Evolutionary conservation across 2,329 filamentous ascomycete genomes (phyloP).

Genomic region (Colletotrichum siamense): DNA sequence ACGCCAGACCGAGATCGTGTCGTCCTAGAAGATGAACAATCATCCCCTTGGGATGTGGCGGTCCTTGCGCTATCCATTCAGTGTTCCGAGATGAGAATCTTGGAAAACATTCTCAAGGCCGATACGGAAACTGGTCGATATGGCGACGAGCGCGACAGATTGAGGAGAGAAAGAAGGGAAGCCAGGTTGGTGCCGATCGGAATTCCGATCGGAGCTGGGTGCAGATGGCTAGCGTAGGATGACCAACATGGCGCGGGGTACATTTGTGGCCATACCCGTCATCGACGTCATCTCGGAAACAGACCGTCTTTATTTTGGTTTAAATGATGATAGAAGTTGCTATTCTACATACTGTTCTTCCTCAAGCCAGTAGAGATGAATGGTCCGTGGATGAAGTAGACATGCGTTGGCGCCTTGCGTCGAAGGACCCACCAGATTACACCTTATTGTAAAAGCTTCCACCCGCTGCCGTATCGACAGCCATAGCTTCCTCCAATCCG

Average conservation of each 20-base stretch:
- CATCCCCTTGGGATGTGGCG: not conserved
- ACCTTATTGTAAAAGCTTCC: not conserved
- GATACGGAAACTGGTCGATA: not conserved
- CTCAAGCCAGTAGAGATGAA: not conserved
- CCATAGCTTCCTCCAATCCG: not conserved
- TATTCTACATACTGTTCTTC: not conserved
- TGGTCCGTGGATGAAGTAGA: not conserved
- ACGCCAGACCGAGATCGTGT: not conserved
- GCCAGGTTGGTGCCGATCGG: not conserved
- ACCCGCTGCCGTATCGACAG: not conserved
- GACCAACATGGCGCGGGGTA: not conserved
- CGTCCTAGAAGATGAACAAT: not conserved
- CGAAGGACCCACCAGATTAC: not conserved
- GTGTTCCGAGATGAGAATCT: not conserved
- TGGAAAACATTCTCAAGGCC: not conserved
- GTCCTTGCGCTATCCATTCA: not conserved
- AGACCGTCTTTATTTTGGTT: not conserved
- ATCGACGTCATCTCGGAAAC: not conserved
- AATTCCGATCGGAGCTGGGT: not conserved
- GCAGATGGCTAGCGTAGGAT: not conserved
- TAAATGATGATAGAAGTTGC: not conserved
- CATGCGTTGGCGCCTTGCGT: accelerated
- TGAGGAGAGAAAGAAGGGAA: not conserved
- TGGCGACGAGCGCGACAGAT: accelerated
- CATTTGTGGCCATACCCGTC: not conserved